Conservation (phyloP, 208 protist genomes). For the Leishmania major region DNA sequence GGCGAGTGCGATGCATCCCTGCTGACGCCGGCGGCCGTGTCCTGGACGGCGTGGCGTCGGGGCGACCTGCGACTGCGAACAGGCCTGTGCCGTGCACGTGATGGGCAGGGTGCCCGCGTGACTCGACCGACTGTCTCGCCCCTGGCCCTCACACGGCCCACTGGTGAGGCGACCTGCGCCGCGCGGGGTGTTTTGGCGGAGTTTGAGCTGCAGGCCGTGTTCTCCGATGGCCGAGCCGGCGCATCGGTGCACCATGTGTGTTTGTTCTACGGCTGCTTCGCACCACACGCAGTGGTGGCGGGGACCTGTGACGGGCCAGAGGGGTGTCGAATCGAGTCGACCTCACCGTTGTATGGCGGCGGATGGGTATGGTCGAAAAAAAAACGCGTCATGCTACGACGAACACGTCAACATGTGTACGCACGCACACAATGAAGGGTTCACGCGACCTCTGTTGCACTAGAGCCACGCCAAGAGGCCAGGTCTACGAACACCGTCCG, state of each 20-base stretch:
- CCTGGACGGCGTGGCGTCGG: not conserved
- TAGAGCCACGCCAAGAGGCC: not conserved
- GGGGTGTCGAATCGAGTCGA: not conserved
- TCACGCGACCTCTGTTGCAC: too few species aligned
- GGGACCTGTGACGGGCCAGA: not conserved
- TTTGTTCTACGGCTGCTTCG: not conserved
- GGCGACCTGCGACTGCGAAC: not conserved
- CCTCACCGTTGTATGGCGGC: not conserved
- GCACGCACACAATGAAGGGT: too few species aligned
- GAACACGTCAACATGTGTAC: too few species aligned
- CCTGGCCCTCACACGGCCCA: too few species aligned
- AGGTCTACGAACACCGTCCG: not conserved
- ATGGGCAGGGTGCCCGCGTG: not conserved
- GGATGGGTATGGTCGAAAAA: not conserved
- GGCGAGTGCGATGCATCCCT: not conserved
- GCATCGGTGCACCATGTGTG: not conserved
- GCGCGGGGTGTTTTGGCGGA: not conserved
- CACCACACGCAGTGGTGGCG: not conserved
- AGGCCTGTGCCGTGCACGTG: not conserved
- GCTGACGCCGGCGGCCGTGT: not conserved
- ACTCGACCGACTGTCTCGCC: not conserved
- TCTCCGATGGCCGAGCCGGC: not conserved
- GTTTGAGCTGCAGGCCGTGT: not conserved
- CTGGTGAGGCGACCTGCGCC: not conserved
- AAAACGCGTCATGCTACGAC: not conserved